Percentiles rank a stretch among this genome's conserved stretches.
Evolutionary conservation across 164 flowering plant genomes (phyloP).

Genomic region (Sedum album): DNA sequence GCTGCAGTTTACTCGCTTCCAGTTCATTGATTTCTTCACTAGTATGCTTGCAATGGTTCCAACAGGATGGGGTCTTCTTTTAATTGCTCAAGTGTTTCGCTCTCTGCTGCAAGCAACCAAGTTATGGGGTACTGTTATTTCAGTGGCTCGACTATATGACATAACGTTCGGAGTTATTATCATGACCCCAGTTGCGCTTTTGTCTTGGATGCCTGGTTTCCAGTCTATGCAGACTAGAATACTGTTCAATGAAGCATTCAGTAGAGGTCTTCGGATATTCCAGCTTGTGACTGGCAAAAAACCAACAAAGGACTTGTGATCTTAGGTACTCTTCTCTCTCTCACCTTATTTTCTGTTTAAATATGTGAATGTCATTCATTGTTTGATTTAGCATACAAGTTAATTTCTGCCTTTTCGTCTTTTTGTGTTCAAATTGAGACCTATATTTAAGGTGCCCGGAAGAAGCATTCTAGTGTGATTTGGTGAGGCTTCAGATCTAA

Average conservation of each 20-base stretch:
- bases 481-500: too few relatives aligned
- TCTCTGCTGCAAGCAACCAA: constrained; percentile 27
- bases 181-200: constrained; percentile 47
- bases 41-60: constrained; percentile 47
- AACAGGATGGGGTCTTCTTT: constrained; percentile 54
- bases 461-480: too few relatives aligned
- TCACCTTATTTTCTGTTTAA: neutral
- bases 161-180: constrained; percentile 47
- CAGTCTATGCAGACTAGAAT: constrained; percentile 62
- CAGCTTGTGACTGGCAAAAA: constrained; percentile 48
- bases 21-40: constrained; percentile 35
- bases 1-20: constrained; percentile 33
- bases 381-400: neutral
- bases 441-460: too few relatives aligned
- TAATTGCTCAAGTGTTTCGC: constrained; percentile 42
- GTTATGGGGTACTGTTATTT: constrained; percentile 33
- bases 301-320: constrained; percentile 22
- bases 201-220: constrained; percentile 60
- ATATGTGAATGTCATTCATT: neutral
- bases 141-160: constrained; percentile 48
- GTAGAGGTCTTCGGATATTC: constrained; percentile 46
- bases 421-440: too few relatives aligned
- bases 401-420: neutral
- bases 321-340: constrained; percentile 23
- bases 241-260: constrained; percentile 55